Base-by-base conservation (phyloP, 257 asterid genomes). In the Primulina eburnea region DNA sequence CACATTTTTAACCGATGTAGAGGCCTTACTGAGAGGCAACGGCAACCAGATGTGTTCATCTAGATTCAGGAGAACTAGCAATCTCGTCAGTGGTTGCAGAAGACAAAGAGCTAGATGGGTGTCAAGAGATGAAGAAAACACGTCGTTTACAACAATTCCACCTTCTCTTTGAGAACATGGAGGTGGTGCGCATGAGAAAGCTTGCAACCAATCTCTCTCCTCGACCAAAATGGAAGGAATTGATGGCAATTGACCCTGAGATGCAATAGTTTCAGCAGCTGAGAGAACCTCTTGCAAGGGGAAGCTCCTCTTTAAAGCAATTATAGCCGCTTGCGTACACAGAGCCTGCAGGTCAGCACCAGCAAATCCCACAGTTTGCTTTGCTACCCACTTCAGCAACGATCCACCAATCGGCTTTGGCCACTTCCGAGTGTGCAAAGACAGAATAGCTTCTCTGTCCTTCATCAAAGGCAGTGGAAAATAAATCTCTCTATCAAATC, bases 261-360 rank as follows among this genome's bases (percentile, higher is more conserved):
- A 43, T 29, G 80, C 79, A 74, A 75, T 79, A 66, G 76, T 72
- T 82, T 82, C 96, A 53, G 87, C 85, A 12, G 78, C 85, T 47
- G 88, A 78, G 69, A 94, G 96, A 78, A 85, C 85, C 68, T 88
- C 82, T 70, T 94, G 94, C 81, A 90, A 77, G 65, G 99, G 96
- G 75, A 89, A 89, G 88, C 82, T 85, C 85, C 94, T 88, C 81
- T 86, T 84, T 66, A 94, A 76, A 79, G 96, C 92, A 82, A 84
- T 66, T 64, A 89, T 86, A 72, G 95, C 97, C 14, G 96, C 96
- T 82, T 94, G 99, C 64, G 98, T 89, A 85, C 99, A 91, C 65
- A 94, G 97, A 58, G 97, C 96, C 88, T 94, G 99, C 65, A 94
- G 80, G 83, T 94, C 99, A 69, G 99, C 99, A 78, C 99, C 99